Base-by-base conservation (phyloP, 257 asterid genomes). In the Ligustrum vulgare region DNA sequence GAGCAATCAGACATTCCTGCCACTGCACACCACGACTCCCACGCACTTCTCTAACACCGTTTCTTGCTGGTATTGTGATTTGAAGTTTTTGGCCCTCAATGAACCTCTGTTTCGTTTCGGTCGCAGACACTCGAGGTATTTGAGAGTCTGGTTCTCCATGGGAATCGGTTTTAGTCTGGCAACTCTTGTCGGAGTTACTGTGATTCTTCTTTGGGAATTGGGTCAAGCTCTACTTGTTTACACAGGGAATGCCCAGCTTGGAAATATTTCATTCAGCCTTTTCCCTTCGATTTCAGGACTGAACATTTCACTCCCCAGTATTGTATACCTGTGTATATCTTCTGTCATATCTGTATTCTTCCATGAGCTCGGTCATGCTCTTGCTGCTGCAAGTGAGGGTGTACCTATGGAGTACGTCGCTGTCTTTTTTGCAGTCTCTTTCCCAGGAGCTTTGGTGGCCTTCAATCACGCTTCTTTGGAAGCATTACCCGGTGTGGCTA, bases 371-470 rank as follows among this genome's bases (percentile, higher is more conserved):
- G 98, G 98, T 41, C 98, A 94, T 75, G 97, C 93, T 67, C 89
- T 94, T 79, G 93, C 98, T 74, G 98, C 98, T 78, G 97, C 98
- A 78, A 87, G 96, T 79, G 97, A 94, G 88, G 97, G 97, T 28
- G 82, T 94, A 73, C 91, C 82, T 69, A 78, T 89, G 87, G 97
- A 91, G 90, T 94, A 92, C 78, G 72, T 94, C 51, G 97, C 98
- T 35, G 76, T 90, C 74, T 94, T 94, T 85, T 79, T 80, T 75
- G 97, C 98, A 11, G 82, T 80, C 69, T 73, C 85, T 72, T 91
- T 94, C 86, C 98, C 98, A 22, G 98, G 98, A 74, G 98, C 98
- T 74, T 80, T 92, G 78, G 97, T 92, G 78, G 97, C 97, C 77
- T 88, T 94, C 72, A 88, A 94, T 84, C 76, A 87, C 28, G 89